Evolutionary conservation across 352 stramenopile species (phyloP).

Genomic region (Phytophthora pluvialis): DNA sequence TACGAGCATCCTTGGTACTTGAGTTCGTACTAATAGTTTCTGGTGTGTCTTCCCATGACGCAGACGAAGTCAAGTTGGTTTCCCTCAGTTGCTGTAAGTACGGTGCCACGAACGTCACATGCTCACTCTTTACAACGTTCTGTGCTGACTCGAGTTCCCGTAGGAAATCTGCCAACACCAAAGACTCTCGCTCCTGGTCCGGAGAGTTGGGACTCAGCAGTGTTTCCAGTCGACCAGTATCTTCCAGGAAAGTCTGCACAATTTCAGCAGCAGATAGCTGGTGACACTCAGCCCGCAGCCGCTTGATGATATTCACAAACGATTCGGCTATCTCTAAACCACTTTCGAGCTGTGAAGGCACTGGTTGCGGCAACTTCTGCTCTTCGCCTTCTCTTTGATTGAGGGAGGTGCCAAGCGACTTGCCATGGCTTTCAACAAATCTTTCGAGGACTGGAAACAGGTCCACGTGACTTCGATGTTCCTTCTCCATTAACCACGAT

Average conservation of each 20-base stretch:
- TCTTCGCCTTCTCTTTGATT: constrained; percentile 16
- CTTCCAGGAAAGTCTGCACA: constrained; percentile 68
- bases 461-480: constrained; percentile 52
- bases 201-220: constrained; percentile 58
- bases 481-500: constrained; percentile 70
- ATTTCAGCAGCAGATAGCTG: constrained; percentile 58
- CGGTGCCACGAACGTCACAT: constrained; percentile 74
- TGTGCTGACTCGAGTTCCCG: constrained; percentile 66
- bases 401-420: constrained; percentile 26
- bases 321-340: constrained; percentile 34
- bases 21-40: constrained; percentile 1
- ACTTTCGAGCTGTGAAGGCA: constrained; percentile 24
- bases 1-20: constrained; percentile 8
- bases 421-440: constrained; percentile 51
- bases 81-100: constrained; percentile 73
- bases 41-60: constrained; percentile 22
- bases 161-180: constrained; percentile 73
- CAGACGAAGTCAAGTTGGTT: constrained; percentile 39
- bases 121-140: constrained; percentile 55
- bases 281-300: constrained; percentile 55
- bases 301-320: constrained; percentile 55
- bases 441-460: constrained; percentile 59
- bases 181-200: constrained; percentile 58
- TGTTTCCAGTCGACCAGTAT: constrained; percentile 47
- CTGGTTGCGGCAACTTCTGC: constrained; percentile 6